phyloP scores from a whole-genome alignment of 306 rosid genomes.

The Argentina anserina region DNA sequence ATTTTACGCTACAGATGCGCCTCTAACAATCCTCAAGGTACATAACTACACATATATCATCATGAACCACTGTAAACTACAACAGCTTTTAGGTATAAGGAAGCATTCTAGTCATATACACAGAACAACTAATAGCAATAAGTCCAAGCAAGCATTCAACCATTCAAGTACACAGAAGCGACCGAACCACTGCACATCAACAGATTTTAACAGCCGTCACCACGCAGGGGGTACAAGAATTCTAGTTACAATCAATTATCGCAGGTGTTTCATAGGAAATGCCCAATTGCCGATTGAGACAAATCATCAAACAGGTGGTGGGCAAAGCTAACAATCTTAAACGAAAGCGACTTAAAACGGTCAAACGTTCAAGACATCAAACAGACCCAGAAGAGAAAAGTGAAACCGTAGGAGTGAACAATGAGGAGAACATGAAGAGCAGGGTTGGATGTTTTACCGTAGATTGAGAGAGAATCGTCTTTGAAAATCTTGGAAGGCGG shows the following conservation, averaged over 20 bases:
- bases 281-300: neutral
- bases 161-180: neutral
- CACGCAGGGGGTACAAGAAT: too few relatives aligned
- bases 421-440: neutral
- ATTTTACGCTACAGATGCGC: neutral
- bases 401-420: neutral
- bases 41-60: neutral
- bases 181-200: too few relatives aligned
- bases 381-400: neutral
- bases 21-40: neutral
- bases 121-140: too few relatives aligned
- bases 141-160: too few relatives aligned
- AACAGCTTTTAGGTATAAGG: neutral
- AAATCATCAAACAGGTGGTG: conserved; percentile 21
- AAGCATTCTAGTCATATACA: neutral
- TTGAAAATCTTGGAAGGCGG: conserved; percentile 68
- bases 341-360: neutral
- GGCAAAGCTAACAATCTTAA: neutral
- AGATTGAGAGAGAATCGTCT: conserved; percentile 72
- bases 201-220: too few relatives aligned
- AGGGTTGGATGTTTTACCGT: conserved; percentile 41
- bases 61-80: neutral
- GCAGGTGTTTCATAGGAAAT: neutral
- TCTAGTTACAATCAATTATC: neutral
- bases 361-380: neutral